Evolutionary conservation across 2,329 filamentous ascomycete genomes (phyloP).

Genomic region (Akanthomyces dipterigenus): DNA sequence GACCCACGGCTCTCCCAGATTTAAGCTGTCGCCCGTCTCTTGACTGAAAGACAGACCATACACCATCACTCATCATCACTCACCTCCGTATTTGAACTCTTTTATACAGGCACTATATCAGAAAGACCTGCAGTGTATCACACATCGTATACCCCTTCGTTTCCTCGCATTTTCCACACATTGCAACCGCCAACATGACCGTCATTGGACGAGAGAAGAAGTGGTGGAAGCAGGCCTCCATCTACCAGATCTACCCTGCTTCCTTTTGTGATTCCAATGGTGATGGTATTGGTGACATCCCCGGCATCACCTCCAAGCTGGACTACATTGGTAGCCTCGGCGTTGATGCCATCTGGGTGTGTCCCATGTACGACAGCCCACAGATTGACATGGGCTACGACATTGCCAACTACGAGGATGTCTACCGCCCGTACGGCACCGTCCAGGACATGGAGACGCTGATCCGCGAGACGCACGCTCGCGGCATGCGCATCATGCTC

Average conservation of each 20-base stretch:
- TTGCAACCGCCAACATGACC: constrained; percentile 18
- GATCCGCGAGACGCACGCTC: constrained; percentile 51
- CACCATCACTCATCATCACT: not conserved
- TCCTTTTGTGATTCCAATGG: constrained; percentile 51
- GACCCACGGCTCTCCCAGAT: constrained; percentile 3
- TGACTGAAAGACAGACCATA: not conserved
- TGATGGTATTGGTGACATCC: constrained; percentile 55
- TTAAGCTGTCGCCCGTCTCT: not conserved
- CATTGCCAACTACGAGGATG: constrained; percentile 59
- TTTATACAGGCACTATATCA: not conserved
- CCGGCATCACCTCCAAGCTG: constrained; percentile 56
- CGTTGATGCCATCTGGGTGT: constrained; percentile 60
- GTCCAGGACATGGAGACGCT: constrained; percentile 58
- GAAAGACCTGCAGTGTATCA: too few species aligned
- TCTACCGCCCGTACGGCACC: constrained; percentile 60
- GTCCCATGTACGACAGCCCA: constrained; percentile 58
- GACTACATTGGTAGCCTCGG: constrained; percentile 56
- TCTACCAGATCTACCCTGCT: constrained; percentile 55
- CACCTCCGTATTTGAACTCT: too few species aligned
- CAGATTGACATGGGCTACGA: constrained; percentile 67
- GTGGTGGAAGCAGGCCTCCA: constrained; percentile 52
- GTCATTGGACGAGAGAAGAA: constrained; percentile 16
- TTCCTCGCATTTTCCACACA: not conserved
- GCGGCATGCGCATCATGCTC: constrained; percentile 64
- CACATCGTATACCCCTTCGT: not conserved